Conservation (phyloP, 1,284 basidiomycete species). For the Stygiomarasmius scandens region DNA sequence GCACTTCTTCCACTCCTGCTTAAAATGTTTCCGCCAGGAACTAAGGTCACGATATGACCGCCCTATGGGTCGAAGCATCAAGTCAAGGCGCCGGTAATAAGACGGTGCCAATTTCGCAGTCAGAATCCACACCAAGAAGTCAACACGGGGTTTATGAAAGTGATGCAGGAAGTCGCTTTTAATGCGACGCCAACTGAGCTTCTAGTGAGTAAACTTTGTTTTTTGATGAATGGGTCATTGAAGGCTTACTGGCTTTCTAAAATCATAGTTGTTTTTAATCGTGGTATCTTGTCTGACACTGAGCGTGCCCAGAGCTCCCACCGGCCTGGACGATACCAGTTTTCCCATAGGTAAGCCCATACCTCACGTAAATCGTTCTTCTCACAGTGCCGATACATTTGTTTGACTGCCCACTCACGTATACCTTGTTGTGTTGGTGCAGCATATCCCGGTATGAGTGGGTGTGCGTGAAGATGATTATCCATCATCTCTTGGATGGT, state of each 20-base stretch:
- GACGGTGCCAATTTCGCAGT: slow-evolving; percentile 32
- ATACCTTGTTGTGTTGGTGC: slow-evolving; percentile 26
- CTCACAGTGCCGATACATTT: slow-evolving; percentile 31
- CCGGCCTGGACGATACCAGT: slow-evolving; percentile 29
- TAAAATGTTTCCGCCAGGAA: slow-evolving; percentile 35
- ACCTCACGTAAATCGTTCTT: slow-evolving; percentile 26
- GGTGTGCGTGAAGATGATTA: slow-evolving; percentile 31
- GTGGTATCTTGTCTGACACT: slow-evolving; percentile 2
- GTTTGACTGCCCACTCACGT: slow-evolving; percentile 28
- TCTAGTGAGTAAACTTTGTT: too few species aligned
- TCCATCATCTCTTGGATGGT: slow-evolving; percentile 28
- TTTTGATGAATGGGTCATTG: too few species aligned
- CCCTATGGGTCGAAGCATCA: slow-evolving; percentile 24
- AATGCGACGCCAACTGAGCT: slow-evolving; percentile 30
- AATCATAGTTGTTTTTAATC: slow-evolving; percentile 17
- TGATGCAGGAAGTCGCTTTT: slow-evolving; percentile 36
- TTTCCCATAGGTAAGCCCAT: slow-evolving; percentile 37
- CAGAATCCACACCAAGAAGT: slow-evolving; percentile 34
- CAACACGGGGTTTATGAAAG: slow-evolving; percentile 32
- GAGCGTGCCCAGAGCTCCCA: slow-evolving; percentile 27
- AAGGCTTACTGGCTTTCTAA: slow-evolving; percentile 10
- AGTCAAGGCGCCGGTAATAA: slow-evolving; percentile 31
- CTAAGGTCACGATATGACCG: slow-evolving; percentile 26
- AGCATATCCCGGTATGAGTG: slow-evolving; percentile 31
- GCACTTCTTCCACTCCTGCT: slow-evolving; percentile 27